Evolutionary conservation across 306 rosid genomes (phyloP).

Genomic region (Chamaecrista fasciculata): DNA sequence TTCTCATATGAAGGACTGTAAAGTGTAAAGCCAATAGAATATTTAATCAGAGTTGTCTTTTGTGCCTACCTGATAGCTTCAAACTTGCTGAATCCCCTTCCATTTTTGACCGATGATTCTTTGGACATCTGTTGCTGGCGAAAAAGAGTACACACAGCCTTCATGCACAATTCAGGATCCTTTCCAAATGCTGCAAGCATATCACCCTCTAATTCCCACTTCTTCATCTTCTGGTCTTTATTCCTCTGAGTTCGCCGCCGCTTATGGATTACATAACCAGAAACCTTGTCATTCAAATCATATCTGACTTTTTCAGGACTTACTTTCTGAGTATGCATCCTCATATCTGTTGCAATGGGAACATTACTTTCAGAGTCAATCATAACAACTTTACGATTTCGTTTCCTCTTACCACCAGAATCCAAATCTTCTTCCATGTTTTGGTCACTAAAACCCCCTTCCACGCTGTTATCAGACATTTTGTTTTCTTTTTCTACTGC

Average conservation of each 20-base stretch:
- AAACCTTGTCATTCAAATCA: slow-evolving; percentile 27
- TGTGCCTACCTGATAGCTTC: slow-evolving; percentile 53
- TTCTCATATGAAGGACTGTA: background rate
- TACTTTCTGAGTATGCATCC: slow-evolving; percentile 30
- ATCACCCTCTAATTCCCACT: slow-evolving; percentile 76
- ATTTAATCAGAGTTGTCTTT: background rate
- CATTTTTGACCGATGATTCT: slow-evolving; percentile 39
- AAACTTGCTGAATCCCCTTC: slow-evolving; percentile 61
- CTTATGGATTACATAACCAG: slow-evolving; percentile 30
- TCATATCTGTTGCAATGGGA: slow-evolving; percentile 40
- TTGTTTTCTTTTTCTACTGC: too few relatives aligned
- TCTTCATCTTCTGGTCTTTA: slow-evolving; percentile 34
- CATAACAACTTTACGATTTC: slow-evolving; percentile 41
- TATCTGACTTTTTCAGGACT: slow-evolving; percentile 26
- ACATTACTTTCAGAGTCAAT: slow-evolving; percentile 53
- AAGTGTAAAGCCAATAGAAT: background rate
- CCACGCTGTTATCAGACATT: slow-evolving; percentile 6
- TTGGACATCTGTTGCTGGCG: slow-evolving; percentile 47
- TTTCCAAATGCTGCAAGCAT: slow-evolving; percentile 72
- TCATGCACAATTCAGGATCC: slow-evolving; percentile 74
- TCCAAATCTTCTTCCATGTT: slow-evolving; percentile 38
- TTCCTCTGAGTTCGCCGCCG: slow-evolving; percentile 47
- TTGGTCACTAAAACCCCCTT: slow-evolving; percentile 14
- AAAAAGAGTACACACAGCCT: slow-evolving; percentile 70
- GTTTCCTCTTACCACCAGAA: slow-evolving; percentile 46